These are phyloP conservation scores for Termitomyces sp. DNA, from an alignment of 768 basidiomycete genomes.

Conservation along the genomic window DNA sequence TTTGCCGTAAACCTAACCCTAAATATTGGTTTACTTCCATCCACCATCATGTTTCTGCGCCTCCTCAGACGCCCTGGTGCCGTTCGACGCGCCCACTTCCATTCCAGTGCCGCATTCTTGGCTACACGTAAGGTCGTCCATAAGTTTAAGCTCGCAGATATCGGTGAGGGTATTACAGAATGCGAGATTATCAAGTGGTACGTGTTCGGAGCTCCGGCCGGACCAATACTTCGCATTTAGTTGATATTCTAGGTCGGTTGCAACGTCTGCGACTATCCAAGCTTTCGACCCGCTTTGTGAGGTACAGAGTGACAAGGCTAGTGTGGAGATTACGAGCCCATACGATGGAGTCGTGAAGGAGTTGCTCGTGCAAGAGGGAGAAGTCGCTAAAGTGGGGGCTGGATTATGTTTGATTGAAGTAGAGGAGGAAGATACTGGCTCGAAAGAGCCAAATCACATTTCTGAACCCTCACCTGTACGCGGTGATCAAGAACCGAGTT, in stretches of 20 bases:
- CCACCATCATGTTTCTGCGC: conserved; percentile 30
- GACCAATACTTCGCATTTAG: conserved; percentile 4
- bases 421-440: conserved; percentile 45
- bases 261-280: conserved; percentile 41
- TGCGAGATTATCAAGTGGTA: conserved; percentile 87
- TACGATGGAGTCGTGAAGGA: conserved; percentile 72
- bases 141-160: conserved; percentile 75
- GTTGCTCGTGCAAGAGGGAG: conserved; percentile 72
- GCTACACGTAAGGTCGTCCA: conserved; percentile 34
- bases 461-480: conserved; percentile 14
- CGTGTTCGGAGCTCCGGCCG: conserved; percentile 28
- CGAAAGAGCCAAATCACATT: conserved; percentile 9
- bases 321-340: conserved; percentile 86
- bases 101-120: conserved; percentile 24
- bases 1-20: conserved; percentile 14
- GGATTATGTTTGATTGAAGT: conserved; percentile 77
- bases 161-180: conserved; percentile 89
- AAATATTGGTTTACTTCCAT: conserved; percentile 15
- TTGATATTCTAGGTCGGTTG: conserved; percentile 50
- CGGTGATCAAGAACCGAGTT: conserved; percentile 7
- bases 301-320: conserved; percentile 87
- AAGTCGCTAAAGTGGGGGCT: conserved; percentile 78
- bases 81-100: conserved; percentile 20
- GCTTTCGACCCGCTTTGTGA: conserved; percentile 76
- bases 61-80: conserved; percentile 22